phyloP scores from a whole-genome alignment of 495 filamentous ascomycete genomes.

The Immersiella caudata region DNA sequence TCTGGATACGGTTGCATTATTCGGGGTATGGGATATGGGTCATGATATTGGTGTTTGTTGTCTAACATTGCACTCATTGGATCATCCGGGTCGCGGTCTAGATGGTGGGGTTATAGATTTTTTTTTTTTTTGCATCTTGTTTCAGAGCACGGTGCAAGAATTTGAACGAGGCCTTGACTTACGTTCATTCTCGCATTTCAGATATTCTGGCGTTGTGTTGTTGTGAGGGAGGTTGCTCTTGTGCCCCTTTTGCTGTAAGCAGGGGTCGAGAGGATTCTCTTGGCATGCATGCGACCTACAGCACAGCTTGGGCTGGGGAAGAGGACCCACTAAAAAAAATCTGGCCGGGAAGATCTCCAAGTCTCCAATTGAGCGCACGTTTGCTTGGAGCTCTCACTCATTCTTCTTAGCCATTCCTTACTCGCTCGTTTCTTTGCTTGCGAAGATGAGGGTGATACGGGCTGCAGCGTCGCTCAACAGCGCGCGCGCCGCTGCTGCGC shows the following conservation, averaged over 20 bases:
- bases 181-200: too few relatives aligned
- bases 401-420: slow-evolving; percentile 32
- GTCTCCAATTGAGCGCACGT: not conserved
- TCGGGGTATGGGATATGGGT: not conserved
- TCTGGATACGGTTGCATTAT: not conserved
- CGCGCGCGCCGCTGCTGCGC: slow-evolving; percentile 38
- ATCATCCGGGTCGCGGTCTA: not conserved
- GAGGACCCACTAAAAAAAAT: slow-evolving; percentile 41
- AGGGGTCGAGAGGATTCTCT: not conserved
- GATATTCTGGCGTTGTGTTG: too few relatives aligned
- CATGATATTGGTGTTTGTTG: not conserved
- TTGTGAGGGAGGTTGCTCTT: not conserved
- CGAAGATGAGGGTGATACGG: slow-evolving; percentile 50
- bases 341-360: slow-evolving; percentile 26
- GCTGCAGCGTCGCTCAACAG: slow-evolving; percentile 46
- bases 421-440: slow-evolving; percentile 22
- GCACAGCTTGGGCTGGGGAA: not conserved
- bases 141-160: not conserved
- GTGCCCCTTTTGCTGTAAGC: not conserved
- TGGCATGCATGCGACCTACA: not conserved
- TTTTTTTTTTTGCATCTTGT: not conserved
- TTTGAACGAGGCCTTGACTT: not conserved
- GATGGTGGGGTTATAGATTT: too few relatives aligned
- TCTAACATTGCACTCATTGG: slow-evolving; percentile 9
- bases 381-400: slow-evolving; percentile 19